Evolutionary conservation across 2,329 filamentous ascomycete species (phyloP).

Genomic region (Dactylellina parvicollis): DNA sequence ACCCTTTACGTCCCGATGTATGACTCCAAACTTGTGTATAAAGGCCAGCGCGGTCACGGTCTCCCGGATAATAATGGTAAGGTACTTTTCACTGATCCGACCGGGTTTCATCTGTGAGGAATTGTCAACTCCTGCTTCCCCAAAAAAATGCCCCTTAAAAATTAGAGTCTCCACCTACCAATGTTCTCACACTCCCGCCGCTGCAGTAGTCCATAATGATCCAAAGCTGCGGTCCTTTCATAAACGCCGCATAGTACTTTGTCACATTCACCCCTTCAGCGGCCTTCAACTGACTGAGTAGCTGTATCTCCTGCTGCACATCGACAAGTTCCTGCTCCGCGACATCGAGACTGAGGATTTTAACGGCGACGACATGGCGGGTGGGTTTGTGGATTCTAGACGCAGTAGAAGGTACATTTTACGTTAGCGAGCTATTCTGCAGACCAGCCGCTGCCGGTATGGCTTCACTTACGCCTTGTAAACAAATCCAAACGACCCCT

Average conservation of each 20-base stretch:
- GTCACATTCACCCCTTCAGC: slow-evolving; percentile 82
- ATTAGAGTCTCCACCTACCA: slow-evolving; percentile 63
- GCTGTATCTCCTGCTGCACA: slow-evolving; percentile 74
- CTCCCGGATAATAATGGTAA: slow-evolving; percentile 74
- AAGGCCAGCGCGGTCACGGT: slow-evolving; percentile 73
- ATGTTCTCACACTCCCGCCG: slow-evolving; percentile 80
- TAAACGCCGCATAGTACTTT: slow-evolving; percentile 79
- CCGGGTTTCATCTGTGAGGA: slow-evolving; percentile 72
- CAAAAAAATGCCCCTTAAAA: slow-evolving; percentile 63
- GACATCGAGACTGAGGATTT: slow-evolving; percentile 86
- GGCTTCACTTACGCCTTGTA: slow-evolving; percentile 57
- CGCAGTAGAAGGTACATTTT: not conserved
- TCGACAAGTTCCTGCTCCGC: slow-evolving; percentile 77
- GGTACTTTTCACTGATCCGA: slow-evolving; percentile 76
- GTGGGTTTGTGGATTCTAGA: slow-evolving; percentile 57
- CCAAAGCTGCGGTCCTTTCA: slow-evolving; percentile 83
- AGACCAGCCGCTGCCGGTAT: not conserved
- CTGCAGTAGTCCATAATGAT: slow-evolving; percentile 88
- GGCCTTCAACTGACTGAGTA: slow-evolving; percentile 77
- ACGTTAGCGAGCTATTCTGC: slow-evolving; percentile 9
- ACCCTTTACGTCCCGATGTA: slow-evolving; percentile 77
- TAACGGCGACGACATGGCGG: slow-evolving; percentile 74
- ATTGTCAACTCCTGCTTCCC: slow-evolving; percentile 37
- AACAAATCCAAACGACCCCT: slow-evolving; percentile 58
- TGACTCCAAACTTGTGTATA: slow-evolving; percentile 75